phyloP scores from a whole-genome alignment of 164 flowering plant genomes.

The Magnolia sinica region DNA sequence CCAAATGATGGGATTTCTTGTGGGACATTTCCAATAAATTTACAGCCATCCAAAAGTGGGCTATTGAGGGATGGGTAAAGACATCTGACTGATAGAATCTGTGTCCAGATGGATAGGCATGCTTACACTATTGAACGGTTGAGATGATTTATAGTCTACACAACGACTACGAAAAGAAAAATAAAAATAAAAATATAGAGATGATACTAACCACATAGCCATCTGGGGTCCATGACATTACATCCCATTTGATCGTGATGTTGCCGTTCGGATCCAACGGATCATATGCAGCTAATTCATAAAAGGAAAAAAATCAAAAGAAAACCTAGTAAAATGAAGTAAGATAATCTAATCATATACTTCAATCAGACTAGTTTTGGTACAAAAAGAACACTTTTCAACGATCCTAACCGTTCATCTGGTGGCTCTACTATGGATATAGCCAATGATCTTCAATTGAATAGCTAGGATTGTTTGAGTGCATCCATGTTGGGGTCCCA shows the following conservation, averaged over 20 bases:
- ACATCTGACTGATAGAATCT: too few relatives aligned
- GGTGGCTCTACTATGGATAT: neutral
- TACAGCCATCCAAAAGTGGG: too few relatives aligned
- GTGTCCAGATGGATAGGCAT: too few relatives aligned
- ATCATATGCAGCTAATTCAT: constrained; percentile 46
- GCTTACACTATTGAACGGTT: too few relatives aligned
- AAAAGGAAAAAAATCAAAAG: neutral
- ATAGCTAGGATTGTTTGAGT: neutral
- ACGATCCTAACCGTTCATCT: neutral
- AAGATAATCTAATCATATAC: neutral
- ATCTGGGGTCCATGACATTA: constrained; percentile 59
- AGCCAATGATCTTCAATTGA: neutral
- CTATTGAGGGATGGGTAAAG: too few relatives aligned
- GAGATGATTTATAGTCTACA: too few relatives aligned
- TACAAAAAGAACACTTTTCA: neutral
- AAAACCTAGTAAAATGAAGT: neutral
- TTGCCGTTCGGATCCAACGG: constrained; percentile 57
- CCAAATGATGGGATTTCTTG: too few relatives aligned
- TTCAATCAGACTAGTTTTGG: neutral
- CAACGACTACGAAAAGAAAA: neutral
- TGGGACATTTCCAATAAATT: too few relatives aligned
- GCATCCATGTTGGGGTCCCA: neutral
- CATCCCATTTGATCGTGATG: constrained; percentile 59
- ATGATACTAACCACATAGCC: constrained; percentile 50
- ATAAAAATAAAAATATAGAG: neutral